Conservation (phyloP, 2,329 filamentous ascomycete genomes). For the Phaeosphaeria sp. region DNA sequence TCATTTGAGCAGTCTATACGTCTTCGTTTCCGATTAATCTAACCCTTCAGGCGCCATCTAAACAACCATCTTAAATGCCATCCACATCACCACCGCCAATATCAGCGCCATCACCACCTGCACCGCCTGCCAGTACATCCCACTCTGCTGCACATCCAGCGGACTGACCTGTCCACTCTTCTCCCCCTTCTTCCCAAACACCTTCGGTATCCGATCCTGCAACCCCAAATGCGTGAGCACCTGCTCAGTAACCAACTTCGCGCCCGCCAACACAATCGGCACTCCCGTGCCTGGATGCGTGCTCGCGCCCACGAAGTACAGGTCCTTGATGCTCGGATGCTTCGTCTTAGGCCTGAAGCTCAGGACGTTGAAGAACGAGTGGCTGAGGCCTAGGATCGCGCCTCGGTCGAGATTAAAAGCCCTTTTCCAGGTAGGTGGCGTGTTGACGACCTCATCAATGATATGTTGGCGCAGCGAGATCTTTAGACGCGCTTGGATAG, state of each 20-base stretch:
- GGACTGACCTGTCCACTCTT: constrained; percentile 5
- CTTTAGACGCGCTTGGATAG: constrained; percentile 66
- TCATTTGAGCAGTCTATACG: background rate
- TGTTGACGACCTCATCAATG: constrained; percentile 69
- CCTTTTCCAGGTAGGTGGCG: constrained; percentile 68
- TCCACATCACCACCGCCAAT: background rate
- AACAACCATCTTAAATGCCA: background rate
- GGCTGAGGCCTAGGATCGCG: constrained; percentile 73
- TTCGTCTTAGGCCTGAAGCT: constrained; percentile 68
- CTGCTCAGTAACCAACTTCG: constrained; percentile 66
- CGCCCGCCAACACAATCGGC: constrained; percentile 73
- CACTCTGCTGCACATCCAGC: constrained; percentile 25
- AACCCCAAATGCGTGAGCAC: constrained; percentile 50
- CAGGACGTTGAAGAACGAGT: constrained; percentile 77
- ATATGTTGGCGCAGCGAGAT: constrained; percentile 60
- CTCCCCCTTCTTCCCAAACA: constrained; percentile 4
- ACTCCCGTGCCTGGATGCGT: constrained; percentile 80
- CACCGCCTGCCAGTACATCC: constrained; percentile 16
- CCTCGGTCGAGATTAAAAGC: constrained; percentile 78
- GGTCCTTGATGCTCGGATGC: constrained; percentile 56
- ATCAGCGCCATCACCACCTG: constrained; percentile 21
- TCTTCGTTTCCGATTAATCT: background rate
- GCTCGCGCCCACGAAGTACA: constrained; percentile 77
- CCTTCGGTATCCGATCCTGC: constrained; percentile 49
- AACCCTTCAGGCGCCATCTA: background rate